Base-by-base conservation (phyloP, 2,329 filamentous ascomycete genomes). In the Colletotrichum spinosum region DNA sequence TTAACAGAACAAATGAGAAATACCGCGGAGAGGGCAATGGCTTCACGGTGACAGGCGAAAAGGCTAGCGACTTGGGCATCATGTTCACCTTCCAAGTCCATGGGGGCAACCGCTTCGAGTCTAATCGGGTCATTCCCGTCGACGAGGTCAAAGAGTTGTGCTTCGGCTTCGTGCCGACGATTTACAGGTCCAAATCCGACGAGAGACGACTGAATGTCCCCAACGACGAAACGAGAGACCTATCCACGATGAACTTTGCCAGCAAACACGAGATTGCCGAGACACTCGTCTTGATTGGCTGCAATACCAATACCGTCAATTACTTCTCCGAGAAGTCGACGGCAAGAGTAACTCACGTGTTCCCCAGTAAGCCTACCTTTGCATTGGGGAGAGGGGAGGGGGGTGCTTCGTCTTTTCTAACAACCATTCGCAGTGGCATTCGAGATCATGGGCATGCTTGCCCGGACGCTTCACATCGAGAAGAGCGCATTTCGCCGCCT, bases 401-500 rank as follows among this genome's bases (percentile, higher is more conserved):
- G 25, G 1, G 25, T 5, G 25, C 4, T 1, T 25, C 25, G 25
- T 25, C 25, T 25, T 25, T 25, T 25, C 25, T 25, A 25, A 25
- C 25, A 25, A 25, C 4, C 25, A 25, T 13, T 7, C n/a, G 53
- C 17, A 86, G 85, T 88, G 1, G 80, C 84, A 0, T 88, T 88
- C 55, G 86, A 88, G 69, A 78, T 88, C 0, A 72, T 87, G 2
- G 86, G 85, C n/a, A 88, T 88, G 86, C 73, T 88, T 1, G 80
- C 81, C 49, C 78, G 79, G 34, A 80, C 79, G 0, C 76, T 87
- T 25, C 83, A 86, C 56, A 81, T 86, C 25, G 75, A 77, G 6
- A 74, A 82, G 50, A 86, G 78, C 53, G 79, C 77, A 61, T 88
- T 84, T 67, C 84, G 84, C 2, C 81, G 83, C 72, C 77, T 88